phyloP scores from a whole-genome alignment of 2,329 filamentous ascomycete genomes.

The Cryphonectria carpinicola region DNA sequence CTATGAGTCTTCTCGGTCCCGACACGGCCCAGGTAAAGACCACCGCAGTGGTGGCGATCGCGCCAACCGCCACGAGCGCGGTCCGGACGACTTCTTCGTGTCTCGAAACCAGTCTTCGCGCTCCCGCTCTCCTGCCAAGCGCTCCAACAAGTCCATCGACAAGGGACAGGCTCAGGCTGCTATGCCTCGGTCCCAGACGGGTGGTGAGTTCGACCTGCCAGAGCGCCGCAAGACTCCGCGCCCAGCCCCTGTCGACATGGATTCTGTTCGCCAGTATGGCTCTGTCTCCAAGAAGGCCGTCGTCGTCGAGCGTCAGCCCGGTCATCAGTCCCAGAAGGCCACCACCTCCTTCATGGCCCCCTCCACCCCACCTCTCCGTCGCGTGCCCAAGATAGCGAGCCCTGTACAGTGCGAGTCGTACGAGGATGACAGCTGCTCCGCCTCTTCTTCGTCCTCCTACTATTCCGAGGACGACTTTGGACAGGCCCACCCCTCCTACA shows the following conservation, averaged over 20 bases:
- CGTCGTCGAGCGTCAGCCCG: conserved; percentile 9
- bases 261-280: conserved; percentile 21
- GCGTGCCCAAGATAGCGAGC: conserved; percentile 19
- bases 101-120: conserved; percentile 25
- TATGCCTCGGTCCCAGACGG: conserved; percentile 10
- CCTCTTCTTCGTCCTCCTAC: conserved; percentile 33
- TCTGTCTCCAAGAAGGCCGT: conserved; percentile 20
- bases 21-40: conserved; percentile 5
- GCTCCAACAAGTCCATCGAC: conserved; percentile 26
- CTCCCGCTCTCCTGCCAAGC: conserved; percentile 34
- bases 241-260: conserved; percentile 18
- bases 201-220: conserved; percentile 5
- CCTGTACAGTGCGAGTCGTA: conserved; percentile 5
- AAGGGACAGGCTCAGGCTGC: conserved; percentile 15
- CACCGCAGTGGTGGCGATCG: conserved; percentile 11
- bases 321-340: conserved; percentile 13
- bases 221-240: conserved; percentile 16
- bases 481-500: conserved; percentile 26
- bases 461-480: conserved; percentile 39
- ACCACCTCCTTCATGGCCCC: conserved; percentile 11
- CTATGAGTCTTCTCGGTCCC: conserved; percentile 13
- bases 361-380: conserved; percentile 21
- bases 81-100: conserved; percentile 8
- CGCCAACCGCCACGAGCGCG: neutral
- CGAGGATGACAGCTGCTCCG: conserved; percentile 29